phyloP scores from a whole-genome alignment of 139 green algal species.

The Deuterostichococcus epilithicus region DNA sequence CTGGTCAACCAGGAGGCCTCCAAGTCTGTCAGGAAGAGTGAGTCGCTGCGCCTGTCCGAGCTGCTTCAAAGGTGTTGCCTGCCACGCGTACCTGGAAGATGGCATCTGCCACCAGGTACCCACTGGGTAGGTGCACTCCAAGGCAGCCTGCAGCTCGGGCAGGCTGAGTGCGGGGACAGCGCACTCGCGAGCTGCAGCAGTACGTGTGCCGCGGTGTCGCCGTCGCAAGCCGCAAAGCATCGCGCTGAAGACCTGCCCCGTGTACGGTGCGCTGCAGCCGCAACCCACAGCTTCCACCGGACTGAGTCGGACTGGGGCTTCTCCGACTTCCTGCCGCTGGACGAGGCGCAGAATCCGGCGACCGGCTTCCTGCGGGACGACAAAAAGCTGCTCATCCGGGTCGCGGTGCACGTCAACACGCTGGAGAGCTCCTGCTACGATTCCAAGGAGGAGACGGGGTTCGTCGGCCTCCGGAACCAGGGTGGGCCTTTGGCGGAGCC shows the following conservation, averaged over 20 bases:
- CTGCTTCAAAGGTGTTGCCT: conserved; percentile 60
- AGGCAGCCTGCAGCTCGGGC: background rate
- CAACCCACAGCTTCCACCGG: conserved; percentile 4
- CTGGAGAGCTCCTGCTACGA: conserved; percentile 66
- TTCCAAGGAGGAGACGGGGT: conserved; percentile 84
- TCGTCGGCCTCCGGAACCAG: conserved; percentile 96
- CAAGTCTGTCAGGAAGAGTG: conserved; percentile 58
- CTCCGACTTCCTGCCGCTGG: conserved; percentile 63
- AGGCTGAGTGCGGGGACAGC: background rate
- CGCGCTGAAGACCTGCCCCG: background rate
- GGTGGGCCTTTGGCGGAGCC: background rate
- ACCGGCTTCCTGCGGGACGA: conserved; percentile 68
- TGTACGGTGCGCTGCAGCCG: conserved; percentile 3
- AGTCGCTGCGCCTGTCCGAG: conserved; percentile 73
- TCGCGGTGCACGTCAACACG: conserved; percentile 39
- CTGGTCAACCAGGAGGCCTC: conserved; percentile 64
- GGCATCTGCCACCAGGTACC: too few relatives aligned
- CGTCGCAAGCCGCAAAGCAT: background rate
- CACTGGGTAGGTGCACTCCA: background rate
- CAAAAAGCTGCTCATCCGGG: conserved; percentile 9
- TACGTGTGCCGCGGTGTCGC: too few relatives aligned
- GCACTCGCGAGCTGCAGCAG: background rate
- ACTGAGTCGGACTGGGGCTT: conserved; percentile 61
- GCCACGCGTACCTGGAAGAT: conserved; percentile 26
- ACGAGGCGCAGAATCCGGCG: conserved; percentile 50